Conservation (phyloP, 345 rosid genomes). For the Aethionema arabicum region DNA sequence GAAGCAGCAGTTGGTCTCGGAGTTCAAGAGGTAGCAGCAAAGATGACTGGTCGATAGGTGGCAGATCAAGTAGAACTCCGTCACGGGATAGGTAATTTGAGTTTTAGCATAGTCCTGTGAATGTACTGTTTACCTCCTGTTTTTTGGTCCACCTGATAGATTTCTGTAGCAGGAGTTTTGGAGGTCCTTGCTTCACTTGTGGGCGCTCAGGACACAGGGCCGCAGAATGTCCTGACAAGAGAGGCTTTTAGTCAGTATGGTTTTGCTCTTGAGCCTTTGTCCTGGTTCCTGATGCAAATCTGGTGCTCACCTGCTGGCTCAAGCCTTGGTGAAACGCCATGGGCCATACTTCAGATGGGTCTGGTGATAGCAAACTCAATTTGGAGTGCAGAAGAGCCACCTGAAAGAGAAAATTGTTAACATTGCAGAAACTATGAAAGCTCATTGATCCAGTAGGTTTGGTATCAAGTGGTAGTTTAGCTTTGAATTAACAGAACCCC, state of each 20-base stretch:
- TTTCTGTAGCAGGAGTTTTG: constrained; percentile 50
- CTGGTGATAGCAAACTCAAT: too few species aligned
- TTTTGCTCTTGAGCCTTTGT: constrained; percentile 16
- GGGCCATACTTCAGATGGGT: too few species aligned
- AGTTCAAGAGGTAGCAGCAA: constrained; percentile 47
- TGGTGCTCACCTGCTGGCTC: not conserved
- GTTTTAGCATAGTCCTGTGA: too few species aligned
- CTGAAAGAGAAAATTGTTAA: too few species aligned
- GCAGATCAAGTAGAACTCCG: constrained; percentile 52
- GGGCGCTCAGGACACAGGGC: constrained; percentile 85
- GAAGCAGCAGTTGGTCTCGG: constrained; percentile 44
- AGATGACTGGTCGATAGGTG: constrained; percentile 80
- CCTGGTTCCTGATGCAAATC: constrained; percentile 25
- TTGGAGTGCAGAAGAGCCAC: too few species aligned
- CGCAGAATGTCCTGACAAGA: constrained; percentile 71
- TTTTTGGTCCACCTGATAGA: not conserved
- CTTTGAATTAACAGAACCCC: too few species aligned
- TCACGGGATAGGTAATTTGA: constrained; percentile 54
- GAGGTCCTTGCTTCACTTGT: constrained; percentile 83
- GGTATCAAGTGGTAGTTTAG: too few species aligned
- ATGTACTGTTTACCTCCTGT: not conserved
- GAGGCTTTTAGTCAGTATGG: constrained; percentile 37
- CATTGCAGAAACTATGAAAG: too few species aligned
- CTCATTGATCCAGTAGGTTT: too few species aligned
- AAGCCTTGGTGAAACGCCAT: too few species aligned